Conservation (phyloP, 1,139 yeast genomes). For the Eremothecium sinecaudum region DNA sequence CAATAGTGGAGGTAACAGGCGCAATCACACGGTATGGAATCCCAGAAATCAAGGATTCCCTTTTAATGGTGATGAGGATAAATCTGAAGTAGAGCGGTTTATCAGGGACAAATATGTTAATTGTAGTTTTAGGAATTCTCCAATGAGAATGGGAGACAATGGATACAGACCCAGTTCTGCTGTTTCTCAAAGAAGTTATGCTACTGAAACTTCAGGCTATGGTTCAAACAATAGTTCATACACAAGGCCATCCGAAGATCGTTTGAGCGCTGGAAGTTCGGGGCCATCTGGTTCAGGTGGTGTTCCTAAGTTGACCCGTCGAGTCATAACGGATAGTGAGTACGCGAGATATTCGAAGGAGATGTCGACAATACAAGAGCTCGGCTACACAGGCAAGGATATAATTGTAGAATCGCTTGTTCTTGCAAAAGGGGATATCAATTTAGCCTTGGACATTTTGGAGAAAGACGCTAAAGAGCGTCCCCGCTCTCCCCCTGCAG, state of each 20-base stretch:
- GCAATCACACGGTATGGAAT: conserved; percentile 33
- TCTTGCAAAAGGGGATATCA: conserved; percentile 28
- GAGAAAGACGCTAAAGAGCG: conserved; percentile 9
- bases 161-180: conserved; percentile 1
- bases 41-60: conserved; percentile 54
- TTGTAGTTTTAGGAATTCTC: conserved; percentile 43
- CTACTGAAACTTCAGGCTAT: conserved; percentile 6
- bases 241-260: too few species aligned
- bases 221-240: neutral
- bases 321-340: conserved; percentile 21
- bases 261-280: too few species aligned
- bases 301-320: conserved; percentile 2
- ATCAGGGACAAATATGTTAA: conserved; percentile 48
- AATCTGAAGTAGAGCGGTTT: conserved; percentile 39
- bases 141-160: conserved; percentile 20
- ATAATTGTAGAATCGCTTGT: conserved; percentile 30
- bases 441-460: conserved; percentile 25
- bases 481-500: conserved; percentile 7
- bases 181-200: conserved; percentile 4
- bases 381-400: conserved; percentile 26
- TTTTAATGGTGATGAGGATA: conserved; percentile 41
- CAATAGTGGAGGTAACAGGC: conserved; percentile 28
- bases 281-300: neutral
- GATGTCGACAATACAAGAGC: conserved; percentile 20
- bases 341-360: conserved; percentile 27